phyloP scores from a whole-genome alignment of 225 moss, liverwort and hornwort genomes.

The Antitrichia curtipendula region DNA sequence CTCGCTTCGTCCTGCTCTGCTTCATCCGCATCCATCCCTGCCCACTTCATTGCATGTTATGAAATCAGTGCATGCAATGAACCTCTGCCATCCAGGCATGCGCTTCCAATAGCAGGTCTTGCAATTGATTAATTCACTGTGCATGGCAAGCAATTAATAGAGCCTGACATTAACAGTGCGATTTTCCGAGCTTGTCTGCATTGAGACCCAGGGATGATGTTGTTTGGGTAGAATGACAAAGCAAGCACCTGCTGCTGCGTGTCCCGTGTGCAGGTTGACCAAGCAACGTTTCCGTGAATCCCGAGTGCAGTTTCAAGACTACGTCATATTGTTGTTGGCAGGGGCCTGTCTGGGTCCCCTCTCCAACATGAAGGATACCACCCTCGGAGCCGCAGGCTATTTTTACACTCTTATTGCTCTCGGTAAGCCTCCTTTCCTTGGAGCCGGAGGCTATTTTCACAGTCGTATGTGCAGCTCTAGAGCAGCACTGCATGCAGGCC shows the following conservation, averaged over 20 bases:
- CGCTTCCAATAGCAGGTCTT: not conserved
- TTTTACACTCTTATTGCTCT: slow-evolving; percentile 72
- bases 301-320: slow-evolving; percentile 65
- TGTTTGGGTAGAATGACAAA: not conserved
- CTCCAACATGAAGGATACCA: slow-evolving; percentile 50
- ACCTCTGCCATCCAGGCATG: not conserved
- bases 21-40: not conserved
- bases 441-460: slow-evolving; percentile 39
- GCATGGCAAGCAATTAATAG: not conserved
- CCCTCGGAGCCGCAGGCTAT: slow-evolving; percentile 51
- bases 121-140: not conserved
- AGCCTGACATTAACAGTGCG: not conserved
- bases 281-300: slow-evolving; percentile 86
- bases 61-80: not conserved
- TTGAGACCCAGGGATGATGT: not conserved
- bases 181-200: not conserved
- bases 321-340: slow-evolving; percentile 75
- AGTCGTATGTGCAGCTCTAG: not conserved
- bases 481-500: not conserved
- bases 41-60: not conserved
- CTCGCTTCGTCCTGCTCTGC: not conserved
- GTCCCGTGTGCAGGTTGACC: slow-evolving; percentile 22
- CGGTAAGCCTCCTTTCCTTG: slow-evolving; percentile 5
- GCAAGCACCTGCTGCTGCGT: not conserved
- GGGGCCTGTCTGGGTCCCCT: slow-evolving; percentile 64